Conservation (phyloP, 1,284 basidiomycete species). For the Cutaneotrichosporon mucoides region DNA sequence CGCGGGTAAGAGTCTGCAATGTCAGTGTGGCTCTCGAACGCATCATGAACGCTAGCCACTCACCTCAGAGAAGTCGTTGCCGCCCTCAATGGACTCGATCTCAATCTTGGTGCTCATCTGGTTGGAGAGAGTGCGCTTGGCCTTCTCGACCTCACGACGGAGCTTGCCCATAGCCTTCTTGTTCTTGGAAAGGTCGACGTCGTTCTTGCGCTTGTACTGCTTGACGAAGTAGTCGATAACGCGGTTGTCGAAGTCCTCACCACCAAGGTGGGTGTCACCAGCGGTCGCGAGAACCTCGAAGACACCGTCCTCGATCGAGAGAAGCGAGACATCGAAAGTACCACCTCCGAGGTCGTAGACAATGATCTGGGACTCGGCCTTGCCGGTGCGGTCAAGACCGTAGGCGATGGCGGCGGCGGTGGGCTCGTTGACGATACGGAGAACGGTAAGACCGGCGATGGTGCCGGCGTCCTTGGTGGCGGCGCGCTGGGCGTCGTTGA, state of each 20-base stretch:
- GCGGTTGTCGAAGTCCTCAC: slow-evolving; percentile 98
- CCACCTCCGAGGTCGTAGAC: slow-evolving; percentile 99
- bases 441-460: slow-evolving; percentile 93
- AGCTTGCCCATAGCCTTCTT: slow-evolving; percentile 91
- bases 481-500: slow-evolving; percentile 98
- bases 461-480: slow-evolving; percentile 97
- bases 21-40: too few species aligned
- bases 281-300: slow-evolving; percentile 99
- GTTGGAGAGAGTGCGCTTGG: slow-evolving; percentile 89
- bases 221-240: slow-evolving; percentile 97
- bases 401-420: slow-evolving; percentile 98
- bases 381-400: slow-evolving; percentile 66
- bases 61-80: slow-evolving; percentile 90
- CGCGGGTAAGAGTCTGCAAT: slow-evolving; percentile 69
- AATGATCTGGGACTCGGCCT: slow-evolving; percentile 77
- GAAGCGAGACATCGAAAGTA: slow-evolving; percentile 97
- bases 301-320: slow-evolving; percentile 97
- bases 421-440: slow-evolving; percentile 98
- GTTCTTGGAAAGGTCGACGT: slow-evolving; percentile 80
- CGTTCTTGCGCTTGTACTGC: slow-evolving; percentile 94
- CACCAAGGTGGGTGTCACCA: slow-evolving; percentile 97
- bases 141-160: slow-evolving; percentile 97
- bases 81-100: slow-evolving; percentile 82
- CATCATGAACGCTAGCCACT: slow-evolving; percentile 37
- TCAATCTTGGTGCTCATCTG: slow-evolving; percentile 70